phyloP scores from a whole-genome alignment of 805 yeast species.

The Nakazawaea wyomingensis region DNA sequence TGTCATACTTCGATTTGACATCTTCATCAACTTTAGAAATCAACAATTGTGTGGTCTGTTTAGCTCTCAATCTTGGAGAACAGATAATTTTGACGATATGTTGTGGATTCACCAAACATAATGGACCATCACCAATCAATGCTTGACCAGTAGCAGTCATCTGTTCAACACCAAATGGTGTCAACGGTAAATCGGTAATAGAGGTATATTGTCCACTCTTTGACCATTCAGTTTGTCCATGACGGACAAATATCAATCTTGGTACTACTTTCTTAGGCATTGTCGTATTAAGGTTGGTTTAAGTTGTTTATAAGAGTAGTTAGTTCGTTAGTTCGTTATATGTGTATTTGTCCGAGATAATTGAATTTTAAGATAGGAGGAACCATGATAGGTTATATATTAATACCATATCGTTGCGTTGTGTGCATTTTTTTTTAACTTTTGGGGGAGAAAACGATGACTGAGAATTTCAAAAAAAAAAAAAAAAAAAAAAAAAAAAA shows the following conservation, averaged over 20 bases:
- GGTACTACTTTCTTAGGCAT: conserved; percentile 43
- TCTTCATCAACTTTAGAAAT: conserved; percentile 43
- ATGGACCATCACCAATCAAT: conserved; percentile 52
- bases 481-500: too few relatives aligned
- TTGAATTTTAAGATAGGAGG: too few relatives aligned
- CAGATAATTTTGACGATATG: conserved; percentile 60
- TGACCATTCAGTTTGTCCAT: conserved; percentile 96
- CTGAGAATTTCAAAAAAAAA: too few relatives aligned
- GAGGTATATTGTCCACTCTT: conserved; percentile 91
- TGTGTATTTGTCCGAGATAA: too few relatives aligned
- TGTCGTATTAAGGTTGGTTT: too few relatives aligned
- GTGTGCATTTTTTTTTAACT: too few relatives aligned
- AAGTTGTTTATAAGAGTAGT: too few relatives aligned
- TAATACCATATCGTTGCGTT: too few relatives aligned
- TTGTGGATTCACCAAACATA: conserved; percentile 55
- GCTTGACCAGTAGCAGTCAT: conserved; percentile 69
- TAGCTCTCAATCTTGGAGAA: conserved; percentile 81
- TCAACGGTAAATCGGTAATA: conserved; percentile 72
- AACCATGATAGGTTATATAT: too few relatives aligned
- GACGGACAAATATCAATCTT: conserved; percentile 68
- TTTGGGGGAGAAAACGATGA: too few relatives aligned
- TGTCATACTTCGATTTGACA: conserved; percentile 35
- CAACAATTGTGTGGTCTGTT: conserved; percentile 64
- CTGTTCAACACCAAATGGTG: conserved; percentile 72
- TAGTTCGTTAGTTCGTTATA: too few relatives aligned